Evolutionary conservation across 371 early-diverging fungal genomes (phyloP), one percentile per base, ranked within the genome.

Genomic region (Mortierella sp.): DNA sequence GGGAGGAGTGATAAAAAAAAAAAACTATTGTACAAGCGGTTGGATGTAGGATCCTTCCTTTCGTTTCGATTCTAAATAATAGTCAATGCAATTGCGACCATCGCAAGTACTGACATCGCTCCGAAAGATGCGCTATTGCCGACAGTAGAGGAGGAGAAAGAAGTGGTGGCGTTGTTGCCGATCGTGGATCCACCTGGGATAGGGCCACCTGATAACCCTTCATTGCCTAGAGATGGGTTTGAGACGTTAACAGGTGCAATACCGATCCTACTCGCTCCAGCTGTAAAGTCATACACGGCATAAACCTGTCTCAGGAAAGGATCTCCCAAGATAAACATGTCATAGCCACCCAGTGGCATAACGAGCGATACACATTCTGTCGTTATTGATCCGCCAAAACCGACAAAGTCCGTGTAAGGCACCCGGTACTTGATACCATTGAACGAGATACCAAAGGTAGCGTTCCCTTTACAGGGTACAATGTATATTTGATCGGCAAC

Each of bases 291-390:
- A 35, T 81, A 81, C 5, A 81, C 81, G 2, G 76, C 61, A 47
- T 81, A 81, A 5, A 81, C 73, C 32, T 81, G 81, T 24, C 81
- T 64, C 61, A 81, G 28, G 64, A 81, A 81, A 0, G 81, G 81
- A 26, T 81, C 81, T 1, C 81, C 81, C 8, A 81, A 73, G 63
- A 81, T 81, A 40, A 62, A 76, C 76, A 81, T 75, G 40, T 75
- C 73, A 45, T 72, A 81, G 64, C 69, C 70, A n/a, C 70, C 64
- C 26, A 75, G 40, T 0, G 81, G 81, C 81, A 81, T 81, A 37
- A 81, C 73, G 12, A 81, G 60, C 14, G 81, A 81, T 22, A 72
- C 70, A 51, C 81, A 81, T 9, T 58, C 37, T 5, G 72, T 30
- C 10, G 66, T 39, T 16, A 43, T 61, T 22, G 22, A 47, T 9